Conservation (phyloP, 2,329 filamentous ascomycete species). For the Hypoxylon sp. region DNA sequence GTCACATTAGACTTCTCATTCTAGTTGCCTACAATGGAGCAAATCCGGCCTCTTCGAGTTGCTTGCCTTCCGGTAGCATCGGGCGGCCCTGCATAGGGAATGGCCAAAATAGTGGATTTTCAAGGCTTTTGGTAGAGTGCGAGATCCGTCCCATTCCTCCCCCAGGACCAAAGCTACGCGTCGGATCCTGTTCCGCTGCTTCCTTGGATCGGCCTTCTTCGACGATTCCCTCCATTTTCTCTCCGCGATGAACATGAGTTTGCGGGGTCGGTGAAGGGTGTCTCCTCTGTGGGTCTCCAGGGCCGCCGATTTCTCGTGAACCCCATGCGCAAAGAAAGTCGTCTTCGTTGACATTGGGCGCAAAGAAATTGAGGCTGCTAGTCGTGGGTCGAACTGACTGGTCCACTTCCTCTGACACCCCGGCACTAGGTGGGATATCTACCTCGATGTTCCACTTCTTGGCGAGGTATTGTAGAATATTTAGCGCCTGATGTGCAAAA, state of each 20-base stretch:
- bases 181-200: slow-evolving; percentile 32
- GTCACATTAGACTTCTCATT: background rate
- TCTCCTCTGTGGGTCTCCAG: slow-evolving; percentile 16
- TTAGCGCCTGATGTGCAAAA: slow-evolving; percentile 71
- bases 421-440: slow-evolving; percentile 55
- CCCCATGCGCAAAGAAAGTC: slow-evolving; percentile 66
- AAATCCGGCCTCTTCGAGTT: slow-evolving; percentile 67
- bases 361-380: slow-evolving; percentile 69
- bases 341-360: slow-evolving; percentile 62
- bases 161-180: slow-evolving; percentile 16
- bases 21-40: slow-evolving; percentile 52
- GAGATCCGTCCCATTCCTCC: slow-evolving; percentile 35
- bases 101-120: slow-evolving; percentile 72
- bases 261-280: slow-evolving; percentile 28
- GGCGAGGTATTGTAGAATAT: slow-evolving; percentile 70
- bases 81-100: slow-evolving; percentile 72
- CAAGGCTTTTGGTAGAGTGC: slow-evolving; percentile 55
- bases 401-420: slow-evolving; percentile 55
- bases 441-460: slow-evolving; percentile 71
- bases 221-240: slow-evolving; percentile 47
- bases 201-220: slow-evolving; percentile 22
- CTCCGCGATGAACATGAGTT: slow-evolving; percentile 27
- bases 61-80: slow-evolving; percentile 62
- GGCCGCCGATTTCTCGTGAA: slow-evolving; percentile 29
- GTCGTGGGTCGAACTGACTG: slow-evolving; percentile 62